These are phyloP conservation scores for Xylaria sp. DNA, from an alignment of 2,329 filamentous ascomycete genomes.

Conservation along the genomic window DNA sequence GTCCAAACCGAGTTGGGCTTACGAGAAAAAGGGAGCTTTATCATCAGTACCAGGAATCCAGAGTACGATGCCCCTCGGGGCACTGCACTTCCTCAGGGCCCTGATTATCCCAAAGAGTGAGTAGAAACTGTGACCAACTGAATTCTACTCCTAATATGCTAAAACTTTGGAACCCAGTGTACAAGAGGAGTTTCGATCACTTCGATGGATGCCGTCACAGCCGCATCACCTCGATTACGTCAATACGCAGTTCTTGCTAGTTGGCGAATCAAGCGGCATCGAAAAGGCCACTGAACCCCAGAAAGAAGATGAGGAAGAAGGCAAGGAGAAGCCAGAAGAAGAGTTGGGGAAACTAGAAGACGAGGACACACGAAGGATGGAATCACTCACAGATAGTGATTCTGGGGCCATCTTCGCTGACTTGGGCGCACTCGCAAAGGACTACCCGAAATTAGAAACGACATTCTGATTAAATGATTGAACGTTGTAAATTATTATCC, in stretches of 20 bases:
- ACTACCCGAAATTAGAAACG: conserved; percentile 71
- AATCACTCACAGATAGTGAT: conserved; percentile 58
- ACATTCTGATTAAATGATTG: conserved; percentile 55
- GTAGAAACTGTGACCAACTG: conserved; percentile 41
- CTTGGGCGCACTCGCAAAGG: conserved; percentile 60
- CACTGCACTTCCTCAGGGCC: conserved; percentile 69
- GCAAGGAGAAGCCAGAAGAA: conserved; percentile 72
- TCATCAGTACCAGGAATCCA: conserved; percentile 84
- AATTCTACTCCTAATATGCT: neutral
- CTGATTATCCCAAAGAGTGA: conserved; percentile 77
- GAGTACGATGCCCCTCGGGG: conserved; percentile 71
- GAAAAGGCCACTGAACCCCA: conserved; percentile 66
- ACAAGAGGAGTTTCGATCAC: conserved; percentile 74
- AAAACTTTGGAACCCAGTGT: conserved; percentile 57
- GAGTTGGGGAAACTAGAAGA: conserved; percentile 79
- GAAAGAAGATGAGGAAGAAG: conserved; percentile 66
- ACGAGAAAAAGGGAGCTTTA: conserved; percentile 76
- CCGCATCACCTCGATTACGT: conserved; percentile 79
- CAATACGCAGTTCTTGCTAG: conserved; percentile 80
- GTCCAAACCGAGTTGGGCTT: conserved; percentile 81
- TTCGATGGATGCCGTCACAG: conserved; percentile 78
- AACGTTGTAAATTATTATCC: neutral
- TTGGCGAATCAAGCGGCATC: conserved; percentile 73
- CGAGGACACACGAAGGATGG: conserved; percentile 76
- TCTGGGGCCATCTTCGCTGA: conserved; percentile 59